Evolutionary conservation across 2,329 filamentous ascomycete species (phyloP).

Genomic region (Nigrospora sphaerica): DNA sequence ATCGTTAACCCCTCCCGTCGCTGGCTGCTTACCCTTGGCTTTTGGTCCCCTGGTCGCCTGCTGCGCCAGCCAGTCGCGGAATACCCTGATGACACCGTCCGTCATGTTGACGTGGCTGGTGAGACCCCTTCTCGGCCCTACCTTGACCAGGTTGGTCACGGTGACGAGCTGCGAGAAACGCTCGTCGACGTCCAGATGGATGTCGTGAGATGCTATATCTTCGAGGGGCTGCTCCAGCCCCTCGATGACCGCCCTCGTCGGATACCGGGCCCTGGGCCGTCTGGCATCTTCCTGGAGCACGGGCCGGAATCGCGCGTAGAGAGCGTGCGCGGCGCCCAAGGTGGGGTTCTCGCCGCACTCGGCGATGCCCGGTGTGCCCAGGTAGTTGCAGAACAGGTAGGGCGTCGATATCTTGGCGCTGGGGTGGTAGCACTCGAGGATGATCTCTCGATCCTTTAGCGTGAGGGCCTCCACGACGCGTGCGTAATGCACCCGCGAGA

Average conservation of each 20-base stretch:
- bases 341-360: conserved; percentile 26
- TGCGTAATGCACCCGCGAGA: conserved; percentile 56
- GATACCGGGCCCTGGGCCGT: conserved; percentile 11
- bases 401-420: conserved; percentile 61
- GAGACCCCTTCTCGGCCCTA: conserved; percentile 51
- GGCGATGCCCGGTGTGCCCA: conserved; percentile 55
- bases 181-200: conserved; percentile 63
- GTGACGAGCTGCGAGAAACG: conserved; percentile 69
- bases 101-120: conserved; percentile 55
- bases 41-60: conserved; percentile 17
- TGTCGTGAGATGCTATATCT: conserved; percentile 46
- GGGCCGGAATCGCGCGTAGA: conserved; percentile 69
- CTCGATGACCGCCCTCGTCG: conserved; percentile 11
- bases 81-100: conserved; percentile 64
- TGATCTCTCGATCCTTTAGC: conserved; percentile 55
- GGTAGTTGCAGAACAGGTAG: conserved; percentile 58
- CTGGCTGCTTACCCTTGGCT: conserved; percentile 17
- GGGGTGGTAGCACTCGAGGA: conserved; percentile 75
- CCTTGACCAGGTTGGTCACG: conserved; percentile 60
- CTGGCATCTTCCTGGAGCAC: conserved; percentile 37
- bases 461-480: conserved; percentile 54
- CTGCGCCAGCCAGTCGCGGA: conserved; percentile 61
- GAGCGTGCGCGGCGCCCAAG: conserved; percentile 35
- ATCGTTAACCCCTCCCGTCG: conserved; percentile 13
- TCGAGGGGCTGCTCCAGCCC: conserved; percentile 17